phyloP scores from a whole-genome alignment of 2,329 filamentous ascomycete species.

The Aspergillus oerlinghausenensis region DNA sequence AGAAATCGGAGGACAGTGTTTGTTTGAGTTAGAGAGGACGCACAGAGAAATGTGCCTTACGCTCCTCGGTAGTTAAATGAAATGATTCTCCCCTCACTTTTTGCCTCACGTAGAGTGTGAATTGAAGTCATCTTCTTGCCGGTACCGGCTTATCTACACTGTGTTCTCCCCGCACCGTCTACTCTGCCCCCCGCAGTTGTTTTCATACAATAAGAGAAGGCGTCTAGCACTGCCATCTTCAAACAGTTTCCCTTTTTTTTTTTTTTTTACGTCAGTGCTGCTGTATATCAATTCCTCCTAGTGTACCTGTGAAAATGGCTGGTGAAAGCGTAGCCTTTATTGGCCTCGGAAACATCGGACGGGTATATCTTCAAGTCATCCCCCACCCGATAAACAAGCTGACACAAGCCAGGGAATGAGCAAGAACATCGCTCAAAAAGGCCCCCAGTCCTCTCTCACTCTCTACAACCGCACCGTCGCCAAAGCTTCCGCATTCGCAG shows the following conservation, averaged over 20 bases:
- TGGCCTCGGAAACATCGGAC: constrained; percentile 83
- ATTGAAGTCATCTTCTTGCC: not conserved
- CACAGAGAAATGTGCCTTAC: no score
- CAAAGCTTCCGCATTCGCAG: constrained; percentile 60
- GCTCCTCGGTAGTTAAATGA: not conserved
- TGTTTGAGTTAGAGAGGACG: not conserved
- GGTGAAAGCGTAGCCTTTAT: constrained; percentile 64
- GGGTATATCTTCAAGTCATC: constrained; percentile 47
- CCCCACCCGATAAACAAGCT: not conserved
- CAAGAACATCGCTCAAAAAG: constrained; percentile 78
- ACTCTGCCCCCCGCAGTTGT: not conserved
- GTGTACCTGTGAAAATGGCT: constrained; percentile 16
- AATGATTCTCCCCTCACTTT: not conserved
- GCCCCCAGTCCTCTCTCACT: constrained; percentile 65
- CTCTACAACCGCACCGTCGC: constrained; percentile 74
- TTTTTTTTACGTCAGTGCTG: not conserved
- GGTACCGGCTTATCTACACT: no score
- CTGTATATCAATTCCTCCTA: not conserved
- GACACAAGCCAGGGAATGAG: constrained; percentile 63
- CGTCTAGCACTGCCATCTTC: not conserved
- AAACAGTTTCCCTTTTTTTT: not conserved
- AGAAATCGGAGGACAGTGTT: not conserved
- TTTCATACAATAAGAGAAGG: not conserved
- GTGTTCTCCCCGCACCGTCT: constrained; percentile 1
- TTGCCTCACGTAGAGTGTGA: not conserved